Percentiles rank a stretch among this genome's conserved stretches.
phyloP scores from a whole-genome alignment of 2,329 filamentous ascomycete genomes.

The Furcasterigmium sp. region DNA sequence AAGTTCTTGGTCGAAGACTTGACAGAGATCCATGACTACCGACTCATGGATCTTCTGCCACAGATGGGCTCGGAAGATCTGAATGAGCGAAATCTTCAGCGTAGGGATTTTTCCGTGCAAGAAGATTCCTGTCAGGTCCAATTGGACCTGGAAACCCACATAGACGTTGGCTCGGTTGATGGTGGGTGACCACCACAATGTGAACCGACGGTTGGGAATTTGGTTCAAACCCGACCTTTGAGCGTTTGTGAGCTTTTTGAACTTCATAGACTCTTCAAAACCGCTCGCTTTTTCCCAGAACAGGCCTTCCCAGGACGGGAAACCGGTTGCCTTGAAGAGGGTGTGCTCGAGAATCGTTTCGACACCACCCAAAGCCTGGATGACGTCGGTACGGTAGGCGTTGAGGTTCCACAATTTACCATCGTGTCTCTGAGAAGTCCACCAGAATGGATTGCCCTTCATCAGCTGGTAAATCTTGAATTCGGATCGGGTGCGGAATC shows the following conservation, averaged over 20 bases:
- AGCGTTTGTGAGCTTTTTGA: conserved; percentile 97
- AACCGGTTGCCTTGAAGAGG: conserved; percentile 92
- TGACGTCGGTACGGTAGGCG: conserved; percentile 92
- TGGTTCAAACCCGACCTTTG: conserved; percentile 96
- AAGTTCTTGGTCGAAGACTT: conserved; percentile 96
- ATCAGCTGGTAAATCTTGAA: conserved; percentile 99
- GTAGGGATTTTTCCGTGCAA: conserved; percentile 98
- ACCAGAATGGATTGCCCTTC: conserved; percentile 99
- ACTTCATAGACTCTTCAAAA: conserved; percentile 72
- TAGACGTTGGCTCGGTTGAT: conserved; percentile 97
- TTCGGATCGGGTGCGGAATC: conserved; percentile 89
- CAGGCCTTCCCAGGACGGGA: conserved; percentile 93
- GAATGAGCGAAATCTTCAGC: conserved; percentile 94
- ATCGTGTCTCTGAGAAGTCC: conserved; percentile 95
- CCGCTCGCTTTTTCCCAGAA: conserved; percentile 75
- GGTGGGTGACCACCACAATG: conserved; percentile 92
- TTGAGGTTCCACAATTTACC: conserved; percentile 98
- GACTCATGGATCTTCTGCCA: conserved; percentile 99
- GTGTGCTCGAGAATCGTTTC: conserved; percentile 98
- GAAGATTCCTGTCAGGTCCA: conserved; percentile 98
- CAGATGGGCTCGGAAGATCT: conserved; percentile 98
- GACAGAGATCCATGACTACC: conserved; percentile 97
- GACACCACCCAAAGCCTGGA: conserved; percentile 91
- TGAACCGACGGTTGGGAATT: conserved; percentile 97
- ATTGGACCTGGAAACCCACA: conserved; percentile 97